Conservation (phyloP, 2,329 filamentous ascomycete species). For the Chlorencoelia australis region DNA sequence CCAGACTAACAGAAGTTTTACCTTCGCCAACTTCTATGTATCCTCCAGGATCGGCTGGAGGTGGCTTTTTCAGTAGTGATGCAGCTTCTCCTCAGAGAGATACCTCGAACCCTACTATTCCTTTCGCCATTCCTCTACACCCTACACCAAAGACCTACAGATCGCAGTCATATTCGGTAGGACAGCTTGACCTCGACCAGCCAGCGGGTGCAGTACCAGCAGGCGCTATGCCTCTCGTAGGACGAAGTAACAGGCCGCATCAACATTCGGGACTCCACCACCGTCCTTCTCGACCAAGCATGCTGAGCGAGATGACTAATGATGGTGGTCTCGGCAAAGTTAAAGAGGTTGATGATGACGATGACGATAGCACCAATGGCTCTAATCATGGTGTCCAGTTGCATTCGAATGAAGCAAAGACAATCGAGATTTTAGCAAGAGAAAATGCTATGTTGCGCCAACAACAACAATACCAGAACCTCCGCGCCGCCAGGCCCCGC, state of each 20-base stretch:
- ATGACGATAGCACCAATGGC: constrained; percentile 46
- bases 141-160: constrained; percentile 88
- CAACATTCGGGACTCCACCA: constrained; percentile 65
- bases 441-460: constrained; percentile 54
- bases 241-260: constrained; percentile 29
- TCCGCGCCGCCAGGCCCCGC: constrained; percentile 45
- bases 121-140: constrained; percentile 79
- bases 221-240: constrained; percentile 13
- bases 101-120: constrained; percentile 55
- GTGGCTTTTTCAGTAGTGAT: constrained; percentile 36
- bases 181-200: constrained; percentile 68
- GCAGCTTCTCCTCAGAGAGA: constrained; percentile 39
- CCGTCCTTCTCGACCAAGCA: constrained; percentile 68
- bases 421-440: constrained; percentile 50
- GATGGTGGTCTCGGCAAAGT: constrained; percentile 58
- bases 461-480: constrained; percentile 45
- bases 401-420: constrained; percentile 47
- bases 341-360: constrained; percentile 59
- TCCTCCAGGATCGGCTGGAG: constrained; percentile 33
- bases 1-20: constrained; percentile 63
- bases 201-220: constrained; percentile 17
- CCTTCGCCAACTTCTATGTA: constrained; percentile 59
- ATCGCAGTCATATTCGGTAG: constrained; percentile 94
- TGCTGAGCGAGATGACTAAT: constrained; percentile 62
- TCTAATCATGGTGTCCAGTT: constrained; percentile 44